phyloP scores from a whole-genome alignment of 345 rosid genomes.

The Moricandia arvensis region DNA sequence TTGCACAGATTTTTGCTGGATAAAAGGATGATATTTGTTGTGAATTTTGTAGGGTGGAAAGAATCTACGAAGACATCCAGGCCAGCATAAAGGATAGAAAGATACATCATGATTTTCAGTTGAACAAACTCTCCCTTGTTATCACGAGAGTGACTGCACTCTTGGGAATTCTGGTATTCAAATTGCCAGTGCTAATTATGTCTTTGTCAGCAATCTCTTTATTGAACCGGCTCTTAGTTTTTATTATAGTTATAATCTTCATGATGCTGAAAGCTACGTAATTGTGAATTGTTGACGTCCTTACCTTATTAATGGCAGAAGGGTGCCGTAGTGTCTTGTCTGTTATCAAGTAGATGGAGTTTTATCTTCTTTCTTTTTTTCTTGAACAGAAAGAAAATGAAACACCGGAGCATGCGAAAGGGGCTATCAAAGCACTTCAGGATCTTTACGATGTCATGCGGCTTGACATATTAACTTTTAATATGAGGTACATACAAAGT shows the following conservation, averaged over 20 bases:
- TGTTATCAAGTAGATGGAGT: not conserved
- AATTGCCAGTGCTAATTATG: conserved; percentile 10
- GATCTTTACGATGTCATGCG: conserved; percentile 96
- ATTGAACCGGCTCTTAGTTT: not conserved
- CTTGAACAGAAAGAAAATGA: conserved; percentile 65
- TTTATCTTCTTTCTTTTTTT: conserved; percentile 5
- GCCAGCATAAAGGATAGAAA: conserved; percentile 46
- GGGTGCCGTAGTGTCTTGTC: not conserved
- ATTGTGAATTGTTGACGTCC: not conserved
- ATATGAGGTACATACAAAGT: conserved; percentile 61
- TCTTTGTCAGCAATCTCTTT: not conserved
- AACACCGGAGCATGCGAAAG: conserved; percentile 65
- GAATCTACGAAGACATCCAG: conserved; percentile 65
- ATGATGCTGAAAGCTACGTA: not conserved
- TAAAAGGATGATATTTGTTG: conserved; percentile 18
- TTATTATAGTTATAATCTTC: not conserved
- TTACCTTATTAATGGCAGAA: not conserved
- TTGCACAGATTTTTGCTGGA: not conserved
- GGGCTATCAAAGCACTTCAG: conserved; percentile 88
- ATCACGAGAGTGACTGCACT: conserved; percentile 77
- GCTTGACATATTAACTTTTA: conserved; percentile 65
- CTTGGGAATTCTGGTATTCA: conserved; percentile 75
- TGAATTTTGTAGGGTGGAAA: conserved; percentile 72
- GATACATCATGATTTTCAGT: conserved; percentile 59
- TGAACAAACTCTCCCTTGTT: conserved; percentile 73